Conservation (phyloP, 2,329 filamentous ascomycete species). For the Rhinocladiella similis region DNA sequence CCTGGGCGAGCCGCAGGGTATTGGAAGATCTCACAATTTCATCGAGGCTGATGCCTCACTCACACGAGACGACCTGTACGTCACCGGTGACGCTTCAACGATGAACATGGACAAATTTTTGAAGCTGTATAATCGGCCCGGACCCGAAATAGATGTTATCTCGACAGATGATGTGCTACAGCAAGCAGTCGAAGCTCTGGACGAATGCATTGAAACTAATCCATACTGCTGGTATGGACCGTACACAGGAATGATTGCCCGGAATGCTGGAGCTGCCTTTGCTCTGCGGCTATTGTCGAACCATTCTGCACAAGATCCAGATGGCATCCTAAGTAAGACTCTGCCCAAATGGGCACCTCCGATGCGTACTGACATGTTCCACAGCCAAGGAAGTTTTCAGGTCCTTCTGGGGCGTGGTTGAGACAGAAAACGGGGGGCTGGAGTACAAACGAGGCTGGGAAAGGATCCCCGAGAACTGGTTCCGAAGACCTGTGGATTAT, state of each 20-base stretch:
- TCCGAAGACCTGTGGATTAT: slow-evolving; percentile 47
- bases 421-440: slow-evolving; percentile 42
- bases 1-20: slow-evolving; percentile 48
- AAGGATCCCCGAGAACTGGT: slow-evolving; percentile 56
- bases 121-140: slow-evolving; percentile 46
- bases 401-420: slow-evolving; percentile 49
- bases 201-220: slow-evolving; percentile 52
- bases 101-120: slow-evolving; percentile 56
- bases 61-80: slow-evolving; percentile 55
- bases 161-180: slow-evolving; percentile 23
- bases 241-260: slow-evolving; percentile 50
- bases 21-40: slow-evolving; percentile 56
- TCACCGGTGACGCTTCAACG: slow-evolving; percentile 50
- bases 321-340: slow-evolving; percentile 39
- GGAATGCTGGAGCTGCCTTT: slow-evolving; percentile 52
- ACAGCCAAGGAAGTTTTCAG: slow-evolving; percentile 44
- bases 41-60: slow-evolving; percentile 57
- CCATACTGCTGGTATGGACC: slow-evolving; percentile 58
- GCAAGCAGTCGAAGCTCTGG: slow-evolving; percentile 47
- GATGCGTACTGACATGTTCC: neutral
- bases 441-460: slow-evolving; percentile 52
- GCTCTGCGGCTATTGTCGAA: slow-evolving; percentile 47
- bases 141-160: slow-evolving; percentile 35
- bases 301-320: slow-evolving; percentile 43
- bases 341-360: neutral